A percentile compares a stretch with the other conserved stretches of the same genome.
Evolutionary conservation across 2,329 filamentous ascomycete species (phyloP).

Genomic region (Exophiala sp.): DNA sequence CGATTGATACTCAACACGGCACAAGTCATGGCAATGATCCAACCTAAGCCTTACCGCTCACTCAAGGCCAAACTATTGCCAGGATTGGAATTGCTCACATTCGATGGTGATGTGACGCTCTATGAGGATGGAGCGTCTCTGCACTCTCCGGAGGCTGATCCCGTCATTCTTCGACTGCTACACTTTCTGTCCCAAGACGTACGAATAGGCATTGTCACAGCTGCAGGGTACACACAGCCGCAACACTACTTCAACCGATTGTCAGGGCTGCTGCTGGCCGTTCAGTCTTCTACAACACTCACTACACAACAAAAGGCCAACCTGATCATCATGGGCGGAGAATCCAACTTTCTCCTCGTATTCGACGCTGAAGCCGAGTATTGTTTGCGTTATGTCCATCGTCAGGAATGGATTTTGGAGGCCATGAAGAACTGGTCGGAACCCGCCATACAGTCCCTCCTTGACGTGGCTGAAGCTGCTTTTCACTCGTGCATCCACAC

Average conservation of each 20-base stretch:
- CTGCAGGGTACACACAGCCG: slow-evolving; percentile 88
- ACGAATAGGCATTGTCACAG: slow-evolving; percentile 91
- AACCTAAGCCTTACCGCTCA: slow-evolving; percentile 31
- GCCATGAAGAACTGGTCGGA: slow-evolving; percentile 54
- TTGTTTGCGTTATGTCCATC: slow-evolving; percentile 62
- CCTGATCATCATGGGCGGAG: slow-evolving; percentile 88
- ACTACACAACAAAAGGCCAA: slow-evolving; percentile 67
- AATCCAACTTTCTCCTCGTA: slow-evolving; percentile 91
- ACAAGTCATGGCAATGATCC: slow-evolving; percentile 86
- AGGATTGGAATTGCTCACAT: slow-evolving; percentile 80
- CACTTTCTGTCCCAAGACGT: slow-evolving; percentile 74
- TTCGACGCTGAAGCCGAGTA: slow-evolving; percentile 64
- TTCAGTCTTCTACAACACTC: slow-evolving; percentile 60
- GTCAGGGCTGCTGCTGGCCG: slow-evolving; percentile 78
- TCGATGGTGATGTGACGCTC: slow-evolving; percentile 95
- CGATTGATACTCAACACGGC: slow-evolving; percentile 90
- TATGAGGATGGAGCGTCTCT: slow-evolving; percentile 87
- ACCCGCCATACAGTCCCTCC: slow-evolving; percentile 70
- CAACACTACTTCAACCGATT: slow-evolving; percentile 82
- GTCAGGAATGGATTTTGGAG: slow-evolving; percentile 58
- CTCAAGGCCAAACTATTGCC: slow-evolving; percentile 44
- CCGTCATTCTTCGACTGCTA: slow-evolving; percentile 66
- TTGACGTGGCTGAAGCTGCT: slow-evolving; percentile 83
- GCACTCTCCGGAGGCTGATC: slow-evolving; percentile 60
- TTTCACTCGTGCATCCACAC: slow-evolving; percentile 76